Conservation (phyloP, 108 stramenopile genomes). For the Schizochytrium sp. region DNA sequence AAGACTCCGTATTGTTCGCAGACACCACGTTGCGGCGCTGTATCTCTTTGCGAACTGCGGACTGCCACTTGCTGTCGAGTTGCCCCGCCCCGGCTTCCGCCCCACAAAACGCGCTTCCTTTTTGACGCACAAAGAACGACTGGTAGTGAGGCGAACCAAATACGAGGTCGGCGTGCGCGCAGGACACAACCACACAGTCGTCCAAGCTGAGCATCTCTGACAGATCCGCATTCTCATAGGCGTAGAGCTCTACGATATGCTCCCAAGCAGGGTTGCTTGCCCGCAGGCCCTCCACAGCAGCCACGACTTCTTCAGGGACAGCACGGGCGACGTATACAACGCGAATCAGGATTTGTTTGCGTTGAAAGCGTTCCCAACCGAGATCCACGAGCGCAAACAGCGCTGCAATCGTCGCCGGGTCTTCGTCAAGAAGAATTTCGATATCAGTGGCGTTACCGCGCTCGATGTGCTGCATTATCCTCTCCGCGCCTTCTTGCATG, state of each 20-base stretch:
- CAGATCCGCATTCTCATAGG: not conserved
- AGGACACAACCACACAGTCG: not conserved
- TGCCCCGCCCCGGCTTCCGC: not conserved
- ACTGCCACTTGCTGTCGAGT: not conserved
- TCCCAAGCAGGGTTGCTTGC: not conserved
- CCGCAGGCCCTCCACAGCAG: not conserved
- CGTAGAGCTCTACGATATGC: not conserved
- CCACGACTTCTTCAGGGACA: not conserved
- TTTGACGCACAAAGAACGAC: not conserved
- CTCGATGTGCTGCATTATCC: not conserved
- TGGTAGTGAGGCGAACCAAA: not conserved
- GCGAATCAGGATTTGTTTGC: not conserved
- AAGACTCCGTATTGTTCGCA: not conserved
- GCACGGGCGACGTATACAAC: not conserved
- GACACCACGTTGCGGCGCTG: not conserved
- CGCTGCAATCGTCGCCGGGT: not conserved
- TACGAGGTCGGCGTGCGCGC: not conserved
- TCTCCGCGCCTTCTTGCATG: not conserved
- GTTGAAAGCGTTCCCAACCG: not conserved
- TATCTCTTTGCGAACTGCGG: not conserved
- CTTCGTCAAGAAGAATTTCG: not conserved
- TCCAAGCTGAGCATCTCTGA: not conserved
- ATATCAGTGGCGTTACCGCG: not conserved
- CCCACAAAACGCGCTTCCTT: not conserved
- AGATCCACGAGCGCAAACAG: not conserved